Conservation (phyloP, 2,329 filamentous ascomycete species). For the Penicillium sclerotiorum region DNA sequence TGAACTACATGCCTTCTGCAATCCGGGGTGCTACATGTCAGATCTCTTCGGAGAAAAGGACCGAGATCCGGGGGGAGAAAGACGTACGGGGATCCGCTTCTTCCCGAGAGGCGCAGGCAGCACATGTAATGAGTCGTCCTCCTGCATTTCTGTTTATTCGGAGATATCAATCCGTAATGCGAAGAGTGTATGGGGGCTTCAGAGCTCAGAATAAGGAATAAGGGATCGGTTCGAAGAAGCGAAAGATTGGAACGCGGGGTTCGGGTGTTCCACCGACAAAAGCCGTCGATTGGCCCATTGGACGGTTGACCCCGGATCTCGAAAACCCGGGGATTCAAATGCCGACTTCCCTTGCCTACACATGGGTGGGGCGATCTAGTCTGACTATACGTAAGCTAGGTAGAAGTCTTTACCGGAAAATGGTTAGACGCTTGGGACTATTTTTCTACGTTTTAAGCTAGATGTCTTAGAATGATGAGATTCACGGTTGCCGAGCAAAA, state of each 20-base stretch:
- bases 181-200: background rate
- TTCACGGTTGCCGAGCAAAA: too few species aligned
- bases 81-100: slow-evolving; percentile 40
- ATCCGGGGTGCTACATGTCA: background rate
- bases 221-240: background rate
- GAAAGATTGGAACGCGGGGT: background rate
- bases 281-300: background rate
- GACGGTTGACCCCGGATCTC: background rate
- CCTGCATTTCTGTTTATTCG: slow-evolving; percentile 6
- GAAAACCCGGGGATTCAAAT: background rate
- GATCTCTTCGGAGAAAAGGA: background rate
- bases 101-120: slow-evolving; percentile 31
- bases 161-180: background rate
- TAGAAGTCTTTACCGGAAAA: background rate
- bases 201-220: too few species aligned
- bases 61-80: background rate
- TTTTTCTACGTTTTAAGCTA: too few species aligned
- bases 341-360: background rate
- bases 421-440: too few species aligned
- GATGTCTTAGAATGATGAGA: too few species aligned
- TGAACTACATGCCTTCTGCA: slow-evolving; percentile 41
- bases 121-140: slow-evolving; percentile 23
- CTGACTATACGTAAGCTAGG: background rate
- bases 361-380: too few species aligned
- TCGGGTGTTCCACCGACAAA: slow-evolving; percentile 3